phyloP scores from a whole-genome alignment of 345 rosid genomes.

The Garcia nutans region DNA sequence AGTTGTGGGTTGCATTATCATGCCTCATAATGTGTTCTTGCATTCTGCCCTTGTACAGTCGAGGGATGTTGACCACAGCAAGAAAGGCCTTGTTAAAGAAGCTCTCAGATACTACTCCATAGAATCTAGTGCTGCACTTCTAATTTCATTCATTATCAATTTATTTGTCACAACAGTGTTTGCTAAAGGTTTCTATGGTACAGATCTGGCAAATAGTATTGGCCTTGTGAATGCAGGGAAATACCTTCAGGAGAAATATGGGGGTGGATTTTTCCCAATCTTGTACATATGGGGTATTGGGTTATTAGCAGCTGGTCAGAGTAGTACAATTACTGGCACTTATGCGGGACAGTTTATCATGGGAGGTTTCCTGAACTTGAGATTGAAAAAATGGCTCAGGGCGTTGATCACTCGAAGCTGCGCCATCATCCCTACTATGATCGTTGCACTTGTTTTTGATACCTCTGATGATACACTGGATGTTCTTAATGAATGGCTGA shows the following conservation, averaged over 20 bases:
- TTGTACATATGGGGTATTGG: conserved; percentile 93
- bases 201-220: conserved; percentile 64
- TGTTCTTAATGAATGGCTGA: conserved; percentile 82
- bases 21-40: conserved; percentile 95
- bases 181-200: conserved; percentile 82
- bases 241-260: conserved; percentile 81
- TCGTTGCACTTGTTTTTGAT: conserved; percentile 76
- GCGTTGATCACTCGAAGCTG: conserved; percentile 88
- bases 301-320: conserved; percentile 89
- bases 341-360: conserved; percentile 95
- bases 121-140: conserved; percentile 71
- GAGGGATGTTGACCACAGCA: conserved; percentile 62
- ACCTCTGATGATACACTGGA: conserved; percentile 65
- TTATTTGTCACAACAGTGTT: conserved; percentile 87
- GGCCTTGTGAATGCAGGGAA: conserved; percentile 87
- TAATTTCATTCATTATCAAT: conserved; percentile 77
- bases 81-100: conserved; percentile 71
- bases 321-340: conserved; percentile 91
- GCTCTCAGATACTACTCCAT: conserved; percentile 85
- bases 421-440: conserved; percentile 79
- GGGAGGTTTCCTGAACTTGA: conserved; percentile 90
- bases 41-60: conserved; percentile 97
- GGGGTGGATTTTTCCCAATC: conserved; percentile 87
- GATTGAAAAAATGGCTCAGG: conserved; percentile 90
- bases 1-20: conserved; percentile 89